Conservation (phyloP, 345 rosid genomes). For the Atalantia buxifolia region DNA sequence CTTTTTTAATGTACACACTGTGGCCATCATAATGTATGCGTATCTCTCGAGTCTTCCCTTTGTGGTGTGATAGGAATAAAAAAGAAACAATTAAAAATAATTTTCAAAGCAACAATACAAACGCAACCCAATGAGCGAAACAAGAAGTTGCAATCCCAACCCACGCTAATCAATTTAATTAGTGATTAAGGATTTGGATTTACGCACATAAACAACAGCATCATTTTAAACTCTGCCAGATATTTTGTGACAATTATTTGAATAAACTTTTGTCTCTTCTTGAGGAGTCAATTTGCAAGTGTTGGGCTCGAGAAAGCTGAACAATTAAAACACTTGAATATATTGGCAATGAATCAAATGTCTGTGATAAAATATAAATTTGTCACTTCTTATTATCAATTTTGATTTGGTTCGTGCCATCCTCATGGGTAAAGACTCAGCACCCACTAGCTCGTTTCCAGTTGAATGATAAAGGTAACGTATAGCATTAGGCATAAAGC, state of each 20-base stretch:
- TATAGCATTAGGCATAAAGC: not conserved
- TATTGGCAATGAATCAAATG: not conserved
- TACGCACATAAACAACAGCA: not conserved
- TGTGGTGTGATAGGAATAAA: not conserved
- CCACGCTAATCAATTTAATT: not conserved
- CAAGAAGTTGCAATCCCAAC: not conserved
- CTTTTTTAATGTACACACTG: not conserved
- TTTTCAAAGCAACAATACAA: not conserved
- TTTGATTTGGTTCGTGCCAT: not conserved
- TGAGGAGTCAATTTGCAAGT: slow-evolving; percentile 6
- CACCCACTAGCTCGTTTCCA: slow-evolving; percentile 15
- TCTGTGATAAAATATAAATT: not conserved
- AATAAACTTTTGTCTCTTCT: not conserved
- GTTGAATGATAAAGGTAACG: not conserved
- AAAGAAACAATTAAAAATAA: not conserved
- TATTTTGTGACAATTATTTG: not conserved
- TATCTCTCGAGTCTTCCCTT: not conserved
- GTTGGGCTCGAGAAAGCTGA: not conserved
- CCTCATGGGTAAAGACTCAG: slow-evolving; percentile 20
- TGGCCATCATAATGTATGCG: not conserved
- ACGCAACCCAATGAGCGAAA: not conserved
- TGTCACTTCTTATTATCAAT: not conserved
- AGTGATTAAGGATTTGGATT: not conserved
- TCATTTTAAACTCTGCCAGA: not conserved
- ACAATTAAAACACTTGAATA: not conserved